Evolutionary conservation across 106 monocot species (phyloP), one percentile per base, ranked within the genome.

Genomic region (Cymbidium sinense): DNA sequence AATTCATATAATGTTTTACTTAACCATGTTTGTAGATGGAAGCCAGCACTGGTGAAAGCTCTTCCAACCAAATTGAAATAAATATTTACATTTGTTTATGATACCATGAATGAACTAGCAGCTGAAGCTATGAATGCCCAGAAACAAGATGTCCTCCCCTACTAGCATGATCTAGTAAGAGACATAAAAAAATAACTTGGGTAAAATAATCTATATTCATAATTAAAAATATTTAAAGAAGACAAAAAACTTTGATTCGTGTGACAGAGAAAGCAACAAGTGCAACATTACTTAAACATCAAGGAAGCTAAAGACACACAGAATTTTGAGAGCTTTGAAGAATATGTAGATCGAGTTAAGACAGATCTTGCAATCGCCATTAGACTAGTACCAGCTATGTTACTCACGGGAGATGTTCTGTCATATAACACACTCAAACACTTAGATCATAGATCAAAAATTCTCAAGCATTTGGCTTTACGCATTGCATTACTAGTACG

Each of bases 101-200:
- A 71, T n/a, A 76, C 76, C 15, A 33, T 80, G 80, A 79, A 84
- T 70, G 84, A 80, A n/a, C 20, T 80, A 34, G 80, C 80, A 80
- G 51, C 50, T 1, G 39, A 70, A 79, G 74, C 70, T 20, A 84
- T 50, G 34, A 84, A 75, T 19, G 79, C 79, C 9, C 83, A 76
- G 39, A 75, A 41, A 74, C 79, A 84, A 73, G 83, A 84, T 64
- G 73, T 84, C 47, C 70, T 79, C 35, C 27, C 74, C 71, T 84
- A 84, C 75, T 79, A 79, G 34, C 83, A 84, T 54, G 65, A 79
- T 64, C 31, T 84, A 43, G 75, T 84, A 71, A 76, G 79, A 33
- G 12, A 75, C 61, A 62, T 54, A 54, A 27, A 2, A 47, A 58
- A 28, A 6, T 62, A 23, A 62, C 27, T 23, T 8, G 1, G 6